A percentile compares a stretch with the other conserved stretches of the same genome.
Evolutionary conservation across 768 basidiomycete genomes (phyloP).

Genomic region (Paxillus involutus): DNA sequence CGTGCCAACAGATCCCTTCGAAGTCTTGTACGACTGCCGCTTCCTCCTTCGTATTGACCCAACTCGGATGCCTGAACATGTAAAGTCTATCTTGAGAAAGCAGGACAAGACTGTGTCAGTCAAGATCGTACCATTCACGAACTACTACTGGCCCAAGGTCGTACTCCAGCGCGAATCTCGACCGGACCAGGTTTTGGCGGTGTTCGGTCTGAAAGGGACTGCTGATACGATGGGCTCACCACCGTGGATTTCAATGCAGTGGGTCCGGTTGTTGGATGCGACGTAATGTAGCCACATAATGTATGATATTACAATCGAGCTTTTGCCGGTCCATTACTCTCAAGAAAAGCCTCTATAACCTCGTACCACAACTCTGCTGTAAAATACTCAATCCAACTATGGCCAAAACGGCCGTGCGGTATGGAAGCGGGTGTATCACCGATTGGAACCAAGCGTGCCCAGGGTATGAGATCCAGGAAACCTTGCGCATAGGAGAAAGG

Average conservation of each 20-base stretch:
- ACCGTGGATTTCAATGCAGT: constrained; percentile 45
- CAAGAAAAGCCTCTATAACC: constrained; percentile 38
- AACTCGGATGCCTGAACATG: constrained; percentile 37
- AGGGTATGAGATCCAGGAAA: constrained; percentile 36
- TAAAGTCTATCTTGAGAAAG: constrained; percentile 31
- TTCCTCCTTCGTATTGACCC: constrained; percentile 55
- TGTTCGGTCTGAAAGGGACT: constrained; percentile 9
- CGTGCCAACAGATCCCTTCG: constrained; percentile 14
- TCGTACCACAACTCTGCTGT: constrained; percentile 39
- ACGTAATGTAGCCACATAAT: constrained; percentile 4
- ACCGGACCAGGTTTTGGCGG: constrained; percentile 24
- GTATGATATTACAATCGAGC: constrained; percentile 2
- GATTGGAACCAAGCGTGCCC: constrained; percentile 34
- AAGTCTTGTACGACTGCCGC: constrained; percentile 64
- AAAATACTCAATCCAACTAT: constrained; percentile 49
- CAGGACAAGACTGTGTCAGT: constrained; percentile 24
- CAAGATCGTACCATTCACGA: constrained; percentile 37
- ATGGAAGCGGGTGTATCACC: constrained; percentile 33
- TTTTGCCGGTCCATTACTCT: neutral
- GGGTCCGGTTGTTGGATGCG: constrained; percentile 41
- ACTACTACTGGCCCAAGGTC: constrained; percentile 52
- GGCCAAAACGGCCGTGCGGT: constrained; percentile 39
- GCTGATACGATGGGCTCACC: constrained; percentile 12
- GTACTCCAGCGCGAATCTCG: constrained; percentile 24
- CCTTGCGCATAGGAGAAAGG: constrained; percentile 37